Percentiles rank a stretch among this genome's conserved stretches.
phyloP scores from a whole-genome alignment of 345 rosid genomes.

The Rhodamnia argentea region DNA sequence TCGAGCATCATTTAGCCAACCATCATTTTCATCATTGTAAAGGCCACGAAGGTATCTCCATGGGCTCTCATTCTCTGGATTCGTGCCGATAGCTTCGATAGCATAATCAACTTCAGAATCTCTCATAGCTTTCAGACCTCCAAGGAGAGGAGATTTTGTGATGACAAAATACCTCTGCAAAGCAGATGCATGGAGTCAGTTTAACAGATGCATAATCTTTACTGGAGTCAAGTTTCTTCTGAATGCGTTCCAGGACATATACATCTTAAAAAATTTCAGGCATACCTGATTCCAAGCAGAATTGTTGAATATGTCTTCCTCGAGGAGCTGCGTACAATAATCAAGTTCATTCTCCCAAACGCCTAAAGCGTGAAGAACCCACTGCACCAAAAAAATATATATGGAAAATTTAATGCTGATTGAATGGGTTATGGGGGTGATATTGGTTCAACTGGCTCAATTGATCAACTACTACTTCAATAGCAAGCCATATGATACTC shows the following conservation, averaged over 20 bases:
- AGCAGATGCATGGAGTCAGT: background rate
- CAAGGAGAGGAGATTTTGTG: slow-evolving; percentile 53
- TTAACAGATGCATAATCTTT: background rate
- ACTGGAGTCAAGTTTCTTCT: background rate
- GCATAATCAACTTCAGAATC: slow-evolving; percentile 68
- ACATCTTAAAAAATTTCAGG: background rate
- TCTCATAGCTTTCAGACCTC: slow-evolving; percentile 65
- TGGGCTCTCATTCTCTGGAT: slow-evolving; percentile 77
- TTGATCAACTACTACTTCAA: background rate
- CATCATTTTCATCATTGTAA: slow-evolving; percentile 39
- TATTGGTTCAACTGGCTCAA: background rate
- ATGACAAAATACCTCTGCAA: slow-evolving; percentile 68
- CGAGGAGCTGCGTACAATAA: slow-evolving; percentile 59
- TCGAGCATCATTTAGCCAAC: slow-evolving; percentile 44
- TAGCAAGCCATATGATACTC: background rate
- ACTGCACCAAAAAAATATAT: slow-evolving; percentile 29
- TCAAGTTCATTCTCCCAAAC: slow-evolving; percentile 92
- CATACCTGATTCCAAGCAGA: slow-evolving; percentile 97
- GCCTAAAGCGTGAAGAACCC: slow-evolving; percentile 72
- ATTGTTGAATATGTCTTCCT: slow-evolving; percentile 78
- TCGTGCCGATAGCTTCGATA: slow-evolving; percentile 37
- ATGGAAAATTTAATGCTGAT: background rate
- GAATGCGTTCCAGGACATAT: background rate
- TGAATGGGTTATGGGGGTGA: background rate
- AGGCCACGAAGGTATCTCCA: slow-evolving; percentile 88